phyloP scores from a whole-genome alignment of 2,329 filamentous ascomycete species.

The Cylindrodendrum hubeiense region DNA sequence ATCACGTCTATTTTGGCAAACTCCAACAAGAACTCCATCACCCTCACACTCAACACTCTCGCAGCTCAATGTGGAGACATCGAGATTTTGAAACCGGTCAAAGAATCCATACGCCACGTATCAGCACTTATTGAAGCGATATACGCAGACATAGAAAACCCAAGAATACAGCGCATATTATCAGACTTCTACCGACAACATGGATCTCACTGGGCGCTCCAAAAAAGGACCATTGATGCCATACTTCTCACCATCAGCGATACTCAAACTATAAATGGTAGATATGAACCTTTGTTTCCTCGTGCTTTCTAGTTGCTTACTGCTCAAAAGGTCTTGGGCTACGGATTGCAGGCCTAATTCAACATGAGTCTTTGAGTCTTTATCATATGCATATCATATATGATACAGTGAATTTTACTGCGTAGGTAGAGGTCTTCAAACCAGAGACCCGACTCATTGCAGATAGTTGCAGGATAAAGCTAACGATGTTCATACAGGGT shows the following conservation, averaged over 20 bases:
- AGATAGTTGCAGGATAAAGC: background rate
- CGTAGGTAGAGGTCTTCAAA: background rate
- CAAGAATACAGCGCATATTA: background rate
- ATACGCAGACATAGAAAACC: too few relatives aligned
- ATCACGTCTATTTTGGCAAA: background rate
- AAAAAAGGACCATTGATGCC: background rate
- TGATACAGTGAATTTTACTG: conserved; percentile 16
- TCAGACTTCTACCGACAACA: background rate
- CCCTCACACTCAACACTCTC: background rate
- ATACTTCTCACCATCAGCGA: conserved; percentile 10
- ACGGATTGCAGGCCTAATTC: conserved; percentile 5
- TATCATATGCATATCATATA: conserved; percentile 20
- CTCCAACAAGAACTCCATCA: too few relatives aligned
- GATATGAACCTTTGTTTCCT: too few relatives aligned
- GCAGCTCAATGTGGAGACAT: background rate
- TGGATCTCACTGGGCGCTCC: background rate
- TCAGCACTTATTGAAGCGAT: background rate
- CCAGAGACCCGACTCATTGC: too few relatives aligned
- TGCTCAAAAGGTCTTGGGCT: background rate
- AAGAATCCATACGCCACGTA: background rate
- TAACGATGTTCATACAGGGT: background rate
- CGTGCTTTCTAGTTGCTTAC: too few relatives aligned
- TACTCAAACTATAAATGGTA: conserved; percentile 11
- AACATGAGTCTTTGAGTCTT: conserved; percentile 1
- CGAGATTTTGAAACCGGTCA: background rate